Conservation (phyloP, 2,329 filamentous ascomycete genomes). For the Aspergillus sp. region DNA sequence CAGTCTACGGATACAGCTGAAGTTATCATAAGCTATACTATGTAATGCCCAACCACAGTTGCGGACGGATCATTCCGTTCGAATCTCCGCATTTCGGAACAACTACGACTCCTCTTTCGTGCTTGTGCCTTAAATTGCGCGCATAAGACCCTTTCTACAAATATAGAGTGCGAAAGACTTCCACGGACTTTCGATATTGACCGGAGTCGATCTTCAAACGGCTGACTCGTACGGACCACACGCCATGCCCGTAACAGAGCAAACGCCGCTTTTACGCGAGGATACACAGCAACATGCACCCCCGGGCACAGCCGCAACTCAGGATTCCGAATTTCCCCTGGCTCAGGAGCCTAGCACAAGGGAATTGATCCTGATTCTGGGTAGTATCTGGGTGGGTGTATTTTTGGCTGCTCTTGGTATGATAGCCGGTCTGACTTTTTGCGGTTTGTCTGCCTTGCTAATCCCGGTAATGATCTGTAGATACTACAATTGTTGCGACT, state of each 20-base stretch:
- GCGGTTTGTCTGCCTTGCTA: neutral
- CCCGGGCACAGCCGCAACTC: slow-evolving; percentile 4
- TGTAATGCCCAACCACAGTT: too few species aligned
- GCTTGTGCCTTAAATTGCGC: too few species aligned
- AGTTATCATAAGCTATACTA: too few species aligned
- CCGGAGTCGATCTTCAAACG: too few species aligned
- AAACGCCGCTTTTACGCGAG: slow-evolving; percentile 25
- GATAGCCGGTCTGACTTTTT: neutral
- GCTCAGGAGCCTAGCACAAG: slow-evolving; percentile 42
- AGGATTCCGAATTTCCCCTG: slow-evolving; percentile 15
- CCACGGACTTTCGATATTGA: too few species aligned
- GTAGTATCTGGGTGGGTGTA: slow-evolving; percentile 47
- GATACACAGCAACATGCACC: slow-evolving; percentile 7
- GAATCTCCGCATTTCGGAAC: too few species aligned
- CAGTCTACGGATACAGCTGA: too few species aligned
- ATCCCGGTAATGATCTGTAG: slow-evolving; percentile 29
- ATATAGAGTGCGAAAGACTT: too few species aligned
- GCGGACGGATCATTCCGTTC: too few species aligned
- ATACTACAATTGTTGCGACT: slow-evolving; percentile 79
- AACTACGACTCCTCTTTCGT: too few species aligned
- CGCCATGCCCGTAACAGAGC: slow-evolving; percentile 17
- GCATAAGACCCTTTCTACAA: too few species aligned
- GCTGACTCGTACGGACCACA: neutral
- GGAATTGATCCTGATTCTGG: slow-evolving; percentile 44
- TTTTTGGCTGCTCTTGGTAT: slow-evolving; percentile 52